Evolutionary conservation across 108 stramenopile species (phyloP), one percentile per base, ranked within the genome.

Genomic region (Nitzschia palea): DNA sequence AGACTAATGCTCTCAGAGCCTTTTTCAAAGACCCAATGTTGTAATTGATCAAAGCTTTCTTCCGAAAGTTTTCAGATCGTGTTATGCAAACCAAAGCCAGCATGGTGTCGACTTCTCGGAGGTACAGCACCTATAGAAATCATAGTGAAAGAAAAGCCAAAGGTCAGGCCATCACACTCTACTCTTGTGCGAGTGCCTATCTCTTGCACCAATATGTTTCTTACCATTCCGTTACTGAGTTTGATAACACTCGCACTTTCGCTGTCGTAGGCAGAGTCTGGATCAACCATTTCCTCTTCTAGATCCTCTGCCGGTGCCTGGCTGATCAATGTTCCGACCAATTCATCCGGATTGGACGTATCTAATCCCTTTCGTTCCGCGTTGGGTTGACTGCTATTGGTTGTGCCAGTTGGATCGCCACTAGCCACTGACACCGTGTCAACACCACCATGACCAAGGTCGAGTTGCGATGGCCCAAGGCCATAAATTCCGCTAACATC

Each of bases 401-500:
- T 44, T 20, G 53, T 54, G 26, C 51, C 63, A 10, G 42, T 36
- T 34, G 51, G 51, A 53, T 40, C 59, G 55, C 14, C 51, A 25
- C 65, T 36, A 33, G 22, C 51, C 20, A 53, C 15, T 3, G 52
- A 65, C 14, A 27, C 17, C 6, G 64, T 27, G 5, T 37, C 65
- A 2, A 28, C 45, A 32, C 53, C 62, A 27, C 26, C 35, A 36
- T 74, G 50, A 1, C 67, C 67, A 15, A 62, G 53, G 30, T 68
- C 74, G 25, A 47, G 20, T 20, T 68, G 64, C 32, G 65, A 67
- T 1, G 80, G 81, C 36, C 88, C 84, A 10, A 87, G 59, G 4
- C 98, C 98, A 67, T 99, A 99, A 45, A 99, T 99, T 29, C 97
- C 97, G 63, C 97, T 96, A 2, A 98, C 95, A 85, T 99, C 99